phyloP scores from a whole-genome alignment of 179 eudicot species.

The Heliamphora pulchella region DNA sequence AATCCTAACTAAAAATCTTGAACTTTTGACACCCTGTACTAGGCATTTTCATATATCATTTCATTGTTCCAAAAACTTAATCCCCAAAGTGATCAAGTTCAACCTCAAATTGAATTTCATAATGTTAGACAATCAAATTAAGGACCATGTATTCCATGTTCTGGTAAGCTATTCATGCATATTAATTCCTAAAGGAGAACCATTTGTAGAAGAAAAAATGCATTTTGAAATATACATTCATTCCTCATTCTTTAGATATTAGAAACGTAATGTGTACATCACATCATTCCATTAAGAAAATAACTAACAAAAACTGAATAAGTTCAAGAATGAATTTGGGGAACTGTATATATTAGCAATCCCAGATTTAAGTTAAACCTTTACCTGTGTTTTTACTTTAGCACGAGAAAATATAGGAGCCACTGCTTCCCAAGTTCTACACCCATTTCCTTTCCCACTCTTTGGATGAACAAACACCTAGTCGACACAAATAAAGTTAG shows the following conservation, averaged over 20 bases:
- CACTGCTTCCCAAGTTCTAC: conserved; percentile 64
- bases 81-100: conserved; percentile 4
- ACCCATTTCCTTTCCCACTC: conserved; percentile 83
- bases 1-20: background rate
- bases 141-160: background rate
- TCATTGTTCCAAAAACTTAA: background rate
- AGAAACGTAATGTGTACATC: background rate
- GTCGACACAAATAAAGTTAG: conserved; percentile 28
- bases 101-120: conserved; percentile 2
- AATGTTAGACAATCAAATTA: background rate
- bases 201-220: background rate
- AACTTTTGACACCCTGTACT: too few species aligned
- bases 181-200: background rate
- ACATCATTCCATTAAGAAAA: background rate
- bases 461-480: conserved; percentile 88
- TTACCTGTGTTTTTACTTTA: conserved; percentile 73
- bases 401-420: conserved; percentile 84
- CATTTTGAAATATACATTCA: background rate
- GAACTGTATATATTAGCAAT: conserved; percentile 2
- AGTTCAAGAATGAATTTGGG: background rate
- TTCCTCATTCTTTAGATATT: background rate
- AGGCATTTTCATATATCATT: background rate
- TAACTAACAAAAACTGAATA: background rate
- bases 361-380: background rate
- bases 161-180: background rate